These are phyloP conservation scores for Tylopilus sp. DNA, from an alignment of 768 basidiomycete genomes.

Conservation along the genomic window DNA sequence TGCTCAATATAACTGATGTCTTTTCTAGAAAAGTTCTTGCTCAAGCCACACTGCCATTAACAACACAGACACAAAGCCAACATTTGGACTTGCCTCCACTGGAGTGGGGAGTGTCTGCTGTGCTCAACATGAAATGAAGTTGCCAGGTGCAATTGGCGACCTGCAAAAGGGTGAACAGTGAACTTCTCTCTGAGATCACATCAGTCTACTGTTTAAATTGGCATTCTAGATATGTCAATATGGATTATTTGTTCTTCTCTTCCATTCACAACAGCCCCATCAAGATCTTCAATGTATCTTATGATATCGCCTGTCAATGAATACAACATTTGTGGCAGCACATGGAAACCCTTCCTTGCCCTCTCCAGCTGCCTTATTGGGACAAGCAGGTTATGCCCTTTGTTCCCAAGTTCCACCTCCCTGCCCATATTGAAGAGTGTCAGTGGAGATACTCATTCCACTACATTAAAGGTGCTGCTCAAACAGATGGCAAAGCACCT, in stretches of 20 bases:
- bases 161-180: constrained; percentile 20
- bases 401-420: no score
- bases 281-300: neutral
- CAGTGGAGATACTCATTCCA: no score
- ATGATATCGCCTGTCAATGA: neutral
- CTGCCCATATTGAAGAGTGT: no score
- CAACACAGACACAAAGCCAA: neutral
- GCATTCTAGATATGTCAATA: neutral
- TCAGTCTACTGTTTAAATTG: no score
- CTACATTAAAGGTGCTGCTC: no score
- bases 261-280: neutral
- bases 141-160: constrained; percentile 12
- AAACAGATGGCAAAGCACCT: no score
- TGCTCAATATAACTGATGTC: no score
- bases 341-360: no score
- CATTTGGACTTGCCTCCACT: neutral
- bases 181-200: neutral
- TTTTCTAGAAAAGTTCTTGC: constrained; percentile 14
- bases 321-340: no score
- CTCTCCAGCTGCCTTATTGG: no score
- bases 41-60: constrained; percentile 9
- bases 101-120: constrained; percentile 17
- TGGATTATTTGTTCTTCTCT: neutral
- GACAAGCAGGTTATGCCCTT: no score
- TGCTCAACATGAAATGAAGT: constrained; percentile 9